Conservation (phyloP, 495 filamentous ascomycete genomes). For the Bombardia bombarda region DNA sequence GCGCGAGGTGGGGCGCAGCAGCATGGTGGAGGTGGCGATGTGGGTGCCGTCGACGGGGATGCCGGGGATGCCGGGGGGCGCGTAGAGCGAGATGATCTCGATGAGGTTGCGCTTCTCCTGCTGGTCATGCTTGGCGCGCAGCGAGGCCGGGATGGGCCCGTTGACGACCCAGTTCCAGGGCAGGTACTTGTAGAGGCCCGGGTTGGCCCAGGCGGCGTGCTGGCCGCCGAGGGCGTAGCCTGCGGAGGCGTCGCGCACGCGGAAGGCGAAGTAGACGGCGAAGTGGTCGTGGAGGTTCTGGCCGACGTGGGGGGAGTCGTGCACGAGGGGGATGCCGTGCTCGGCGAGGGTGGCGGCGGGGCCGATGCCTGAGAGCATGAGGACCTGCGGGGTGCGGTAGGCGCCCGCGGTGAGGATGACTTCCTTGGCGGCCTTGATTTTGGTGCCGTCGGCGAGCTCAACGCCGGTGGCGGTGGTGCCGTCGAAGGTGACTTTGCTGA, state of each 20-base stretch:
- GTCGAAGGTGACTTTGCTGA: conserved; percentile 35
- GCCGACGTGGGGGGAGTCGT: conserved; percentile 43
- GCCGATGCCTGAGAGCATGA: conserved; percentile 34
- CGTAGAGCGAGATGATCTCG: not conserved
- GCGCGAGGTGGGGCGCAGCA: conserved; percentile 21
- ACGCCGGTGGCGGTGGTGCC: conserved; percentile 18
- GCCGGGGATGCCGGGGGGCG: not conserved
- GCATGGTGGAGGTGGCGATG: not conserved
- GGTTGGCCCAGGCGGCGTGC: conserved; percentile 8
- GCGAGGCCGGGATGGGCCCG: not conserved
- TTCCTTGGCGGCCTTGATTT: conserved; percentile 28
- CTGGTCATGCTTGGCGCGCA: not conserved
- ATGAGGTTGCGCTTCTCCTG: not conserved
- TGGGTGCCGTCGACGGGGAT: not conserved
- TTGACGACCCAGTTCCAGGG: not conserved
- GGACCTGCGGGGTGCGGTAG: conserved; percentile 43
- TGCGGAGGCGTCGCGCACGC: conserved; percentile 3
- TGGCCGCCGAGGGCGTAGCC: not conserved
- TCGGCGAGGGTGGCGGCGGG: conserved; percentile 21
- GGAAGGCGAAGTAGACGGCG: conserved; percentile 18
- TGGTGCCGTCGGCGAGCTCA: conserved; percentile 3
- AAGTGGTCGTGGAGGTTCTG: conserved; percentile 47
- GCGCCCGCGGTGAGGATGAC: conserved; percentile 44
- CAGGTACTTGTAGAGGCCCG: conserved; percentile 15
- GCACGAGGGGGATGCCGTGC: conserved; percentile 32